These are phyloP conservation scores for Silene latifolia DNA, from an alignment of 148 eudicot genomes.

Conservation along the genomic window DNA sequence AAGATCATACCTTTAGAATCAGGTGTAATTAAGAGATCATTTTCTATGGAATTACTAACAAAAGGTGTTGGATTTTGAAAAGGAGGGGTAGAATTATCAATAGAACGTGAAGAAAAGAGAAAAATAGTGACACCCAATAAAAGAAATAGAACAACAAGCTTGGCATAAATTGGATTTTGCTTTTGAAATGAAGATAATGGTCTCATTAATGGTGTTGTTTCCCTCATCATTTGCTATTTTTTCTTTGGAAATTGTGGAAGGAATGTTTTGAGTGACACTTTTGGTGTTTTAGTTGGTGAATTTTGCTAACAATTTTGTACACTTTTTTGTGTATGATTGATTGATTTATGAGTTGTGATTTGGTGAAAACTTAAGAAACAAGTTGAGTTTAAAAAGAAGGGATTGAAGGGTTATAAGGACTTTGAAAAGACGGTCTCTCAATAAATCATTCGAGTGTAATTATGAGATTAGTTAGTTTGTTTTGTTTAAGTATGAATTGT, in stretches of 20 bases:
- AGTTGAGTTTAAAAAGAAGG: neutral
- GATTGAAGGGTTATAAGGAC: neutral
- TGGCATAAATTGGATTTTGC: slow-evolving; percentile 36
- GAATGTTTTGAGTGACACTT: neutral
- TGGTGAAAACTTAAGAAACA: neutral
- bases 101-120: slow-evolving; percentile 40
- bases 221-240: slow-evolving; percentile 23
- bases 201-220: slow-evolving; percentile 12
- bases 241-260: neutral
- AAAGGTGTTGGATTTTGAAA: neutral
- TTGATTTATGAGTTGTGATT: no score
- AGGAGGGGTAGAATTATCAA: slow-evolving; percentile 20
- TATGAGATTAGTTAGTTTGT: neutral
- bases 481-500: neutral
- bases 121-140: slow-evolving; percentile 50
- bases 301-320: neutral
- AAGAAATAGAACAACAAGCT: slow-evolving; percentile 42
- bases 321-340: neutral
- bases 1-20: slow-evolving; percentile 27
- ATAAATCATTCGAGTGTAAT: no score
- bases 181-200: slow-evolving; percentile 27
- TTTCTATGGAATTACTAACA: neutral
- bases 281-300: neutral
- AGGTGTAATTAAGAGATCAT: neutral
- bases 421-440: no score